A percentile compares a stretch with the other conserved stretches of the same genome.
These are phyloP conservation scores for Eucalyptus regnans DNA, from an alignment of 345 rosid species.

Conservation along the genomic window DNA sequence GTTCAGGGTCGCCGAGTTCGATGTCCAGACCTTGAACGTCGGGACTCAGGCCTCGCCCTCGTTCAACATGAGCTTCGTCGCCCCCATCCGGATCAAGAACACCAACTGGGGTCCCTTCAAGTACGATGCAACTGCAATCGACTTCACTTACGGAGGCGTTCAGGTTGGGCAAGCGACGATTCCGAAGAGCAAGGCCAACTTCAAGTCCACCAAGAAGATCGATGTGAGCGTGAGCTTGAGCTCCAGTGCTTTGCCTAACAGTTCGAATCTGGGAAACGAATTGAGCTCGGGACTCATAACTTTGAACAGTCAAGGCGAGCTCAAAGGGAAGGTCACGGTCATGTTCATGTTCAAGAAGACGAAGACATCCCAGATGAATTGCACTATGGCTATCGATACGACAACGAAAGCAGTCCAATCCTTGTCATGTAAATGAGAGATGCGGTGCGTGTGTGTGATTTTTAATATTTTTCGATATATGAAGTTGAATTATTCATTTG, in stretches of 20 bases:
- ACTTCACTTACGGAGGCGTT: neutral
- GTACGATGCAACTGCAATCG: neutral
- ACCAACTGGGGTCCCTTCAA: neutral
- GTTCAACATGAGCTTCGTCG: neutral
- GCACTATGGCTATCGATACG: neutral
- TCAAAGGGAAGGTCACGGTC: neutral
- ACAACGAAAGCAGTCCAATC: neutral
- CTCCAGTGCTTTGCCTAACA: neutral
- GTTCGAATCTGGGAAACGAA: neutral
- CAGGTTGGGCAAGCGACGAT: neutral
- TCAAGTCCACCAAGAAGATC: neutral
- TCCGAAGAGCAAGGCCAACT: neutral
- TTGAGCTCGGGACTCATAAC: neutral
- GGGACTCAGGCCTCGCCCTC: neutral
- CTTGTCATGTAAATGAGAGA: neutral
- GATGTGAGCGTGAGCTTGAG: neutral
- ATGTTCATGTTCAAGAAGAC: neutral
- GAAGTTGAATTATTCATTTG: neutral
- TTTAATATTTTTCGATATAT: neutral
- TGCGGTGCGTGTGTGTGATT: fast-evolving
- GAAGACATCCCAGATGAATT: neutral
- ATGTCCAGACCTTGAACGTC: neutral
- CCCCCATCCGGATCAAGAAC: neutral
- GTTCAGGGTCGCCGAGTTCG: neutral
- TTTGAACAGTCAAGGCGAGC: neutral